Base-by-base conservation (phyloP, 495 filamentous ascomycete species). In the Penicillium nucicola region DNA sequence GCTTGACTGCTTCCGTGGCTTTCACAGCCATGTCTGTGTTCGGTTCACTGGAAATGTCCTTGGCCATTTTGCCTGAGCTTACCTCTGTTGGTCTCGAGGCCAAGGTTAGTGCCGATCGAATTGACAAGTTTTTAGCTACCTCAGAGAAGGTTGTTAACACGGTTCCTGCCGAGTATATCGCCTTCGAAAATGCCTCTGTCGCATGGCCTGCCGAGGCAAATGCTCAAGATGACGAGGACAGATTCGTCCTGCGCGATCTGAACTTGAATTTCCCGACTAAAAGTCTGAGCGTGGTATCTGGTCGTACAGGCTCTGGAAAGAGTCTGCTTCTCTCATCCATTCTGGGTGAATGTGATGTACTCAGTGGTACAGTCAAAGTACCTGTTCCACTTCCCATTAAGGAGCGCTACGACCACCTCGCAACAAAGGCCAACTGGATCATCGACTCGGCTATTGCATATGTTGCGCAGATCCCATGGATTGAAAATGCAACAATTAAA, bases 401-500 rank as follows among this genome's bases (percentile, higher is more conserved):
- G 1, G 71, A 77, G 19, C 50, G 53, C 1, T 56, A 55, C 23
- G 62, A 65, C 33, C 34, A 56, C n/a, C 34, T 48, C 0, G 60
- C 58, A 2, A 64, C 57, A 25, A 56, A 48, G 12, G 50, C 58
- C 1, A 60, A 64, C 31, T 70, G 69, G 66, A 56, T 64, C 12
- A 75, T 89, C 17, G 80, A 84, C 13, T 74, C 75, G 1, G 74
- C 81, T 1, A 80, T 90, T 39, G 88, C 88, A 1, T 93, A 84
- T 61, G 87, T 93, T 22, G 82, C 86, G 5, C 89, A 93, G 62
- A 88, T 85, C 14, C 88, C 88, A 0, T 93, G 88, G 88, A 90
- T 93, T 49, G 88, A 92, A 53, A 92, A 92, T 55, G 86, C 86
- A 0, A 87, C 78, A 6, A 84, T 93, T 55, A 82, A 77, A 49